A percentile compares a stretch with the other conserved stretches of the same genome.
These are phyloP conservation scores for Sugiyamaella sp. DNA, from an alignment of 1,139 yeast species.

Conservation along the genomic window DNA sequence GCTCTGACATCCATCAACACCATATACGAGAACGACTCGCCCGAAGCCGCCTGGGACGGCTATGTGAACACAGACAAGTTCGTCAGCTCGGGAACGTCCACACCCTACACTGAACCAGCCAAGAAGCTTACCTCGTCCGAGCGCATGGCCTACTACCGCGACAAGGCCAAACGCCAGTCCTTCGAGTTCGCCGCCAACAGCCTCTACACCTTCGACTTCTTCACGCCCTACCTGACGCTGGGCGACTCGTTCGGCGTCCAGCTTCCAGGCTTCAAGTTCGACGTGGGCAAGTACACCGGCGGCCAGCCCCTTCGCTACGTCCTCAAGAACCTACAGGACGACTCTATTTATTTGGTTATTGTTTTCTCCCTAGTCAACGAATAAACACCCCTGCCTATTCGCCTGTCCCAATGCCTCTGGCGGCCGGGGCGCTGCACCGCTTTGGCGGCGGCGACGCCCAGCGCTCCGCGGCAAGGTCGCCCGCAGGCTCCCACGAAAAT, in stretches of 20 bases:
- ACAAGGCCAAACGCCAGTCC: constrained; percentile 36
- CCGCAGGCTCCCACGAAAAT: too few relatives aligned
- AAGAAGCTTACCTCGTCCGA: constrained; percentile 5
- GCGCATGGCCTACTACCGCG: constrained; percentile 36
- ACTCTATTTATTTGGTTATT: constrained; percentile 35
- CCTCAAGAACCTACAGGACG: constrained; percentile 33
- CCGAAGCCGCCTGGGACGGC: constrained; percentile 20
- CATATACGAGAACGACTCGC: constrained; percentile 28
- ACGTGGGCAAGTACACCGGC: constrained; percentile 48
- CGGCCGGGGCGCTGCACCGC: background rate
- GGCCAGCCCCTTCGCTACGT: constrained; percentile 44
- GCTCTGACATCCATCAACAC: constrained; percentile 60
- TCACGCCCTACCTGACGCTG: constrained; percentile 49
- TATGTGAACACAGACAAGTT: constrained; percentile 16
- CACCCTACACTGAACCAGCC: background rate
- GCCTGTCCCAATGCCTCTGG: background rate
- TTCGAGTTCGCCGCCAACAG: constrained; percentile 41
- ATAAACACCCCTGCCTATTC: background rate
- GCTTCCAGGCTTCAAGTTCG: constrained; percentile 50
- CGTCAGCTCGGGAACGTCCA: constrained; percentile 7
- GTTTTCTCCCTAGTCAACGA: constrained; percentile 13
- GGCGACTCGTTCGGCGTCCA: constrained; percentile 46
- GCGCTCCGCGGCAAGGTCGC: too few relatives aligned
- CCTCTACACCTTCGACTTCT: constrained; percentile 49
- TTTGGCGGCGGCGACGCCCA: too few relatives aligned